Evolutionary conservation across 805 yeast genomes (phyloP), one percentile per base, ranked within the genome.

Genomic region (Saccharomycopsis synnaedendra): DNA sequence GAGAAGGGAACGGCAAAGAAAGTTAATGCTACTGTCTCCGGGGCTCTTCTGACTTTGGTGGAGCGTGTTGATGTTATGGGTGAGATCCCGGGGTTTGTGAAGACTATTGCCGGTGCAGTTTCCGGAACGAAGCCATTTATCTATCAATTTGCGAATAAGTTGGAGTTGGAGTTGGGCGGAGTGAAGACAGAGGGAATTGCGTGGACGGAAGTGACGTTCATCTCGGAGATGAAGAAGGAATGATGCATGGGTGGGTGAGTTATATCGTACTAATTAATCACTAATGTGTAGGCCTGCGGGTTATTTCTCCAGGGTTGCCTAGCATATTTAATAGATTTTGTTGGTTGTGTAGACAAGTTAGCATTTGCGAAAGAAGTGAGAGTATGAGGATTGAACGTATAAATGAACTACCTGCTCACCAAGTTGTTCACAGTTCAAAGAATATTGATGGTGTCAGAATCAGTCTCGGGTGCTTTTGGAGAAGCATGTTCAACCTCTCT

Each of bases 31-130:
- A 63, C 61, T 7, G 76, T 84, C 27, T 60, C 57, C 39, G 96
- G 96, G 52, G 67, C 71, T 28, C 72, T 90, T 56, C 62, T 63
- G 11, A 68, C 72, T 42, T 66, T 85, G 52, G 78, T 86, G 45
- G 97, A 87, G 68, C 80, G 97, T 62, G 89, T 93, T 50, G 98
- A 93, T 66, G 97, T 93, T 51, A 88, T 93, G 97, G 85, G 88
- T 45, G 97, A 93, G 67, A 82, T 93, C 50, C 98, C 98, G 31
- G 81, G 78, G 54, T 88, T 93, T 65, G 95, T 93, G 56, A 93
- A 90, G 68, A 84, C 81, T 58, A 84, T 93, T 50, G 97, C 86
- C 42, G 79, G 89, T 53, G 96, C 95, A 50, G 94, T 90, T 47
- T 93, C 93, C 10, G 98, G 97, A 44, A 82, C 97, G 31, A 85